phyloP scores from a whole-genome alignment of 371 early-diverging fungal genomes.

The Lichtheimia ramosa region DNA sequence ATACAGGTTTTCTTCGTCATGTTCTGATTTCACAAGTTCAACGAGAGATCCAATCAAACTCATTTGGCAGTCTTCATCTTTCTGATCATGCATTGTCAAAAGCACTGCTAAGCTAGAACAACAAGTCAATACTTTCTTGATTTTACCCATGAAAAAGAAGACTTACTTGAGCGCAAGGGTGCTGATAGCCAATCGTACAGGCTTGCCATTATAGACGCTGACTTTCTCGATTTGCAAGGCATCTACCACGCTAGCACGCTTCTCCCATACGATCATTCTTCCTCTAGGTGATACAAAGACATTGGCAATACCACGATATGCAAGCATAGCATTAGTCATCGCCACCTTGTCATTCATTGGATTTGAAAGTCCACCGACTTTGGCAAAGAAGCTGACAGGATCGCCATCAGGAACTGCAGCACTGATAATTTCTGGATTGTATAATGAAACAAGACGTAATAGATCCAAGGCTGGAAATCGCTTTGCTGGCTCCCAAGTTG shows the following conservation, averaged over 20 bases:
- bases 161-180: constrained; percentile 47
- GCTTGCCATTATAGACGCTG: constrained; percentile 26
- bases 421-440: constrained; percentile 35
- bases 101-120: constrained; percentile 30
- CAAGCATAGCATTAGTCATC: constrained; percentile 73
- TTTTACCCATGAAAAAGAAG: no score
- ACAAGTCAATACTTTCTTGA: neutral
- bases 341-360: constrained; percentile 26
- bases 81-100: constrained; percentile 24
- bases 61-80: constrained; percentile 48
- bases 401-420: constrained; percentile 18
- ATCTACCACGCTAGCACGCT: constrained; percentile 16
- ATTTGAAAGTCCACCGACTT: constrained; percentile 23
- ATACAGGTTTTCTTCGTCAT: constrained; percentile 56
- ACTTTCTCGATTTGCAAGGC: constrained; percentile 30
- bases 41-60: constrained; percentile 42
- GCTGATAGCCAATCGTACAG: constrained; percentile 33
- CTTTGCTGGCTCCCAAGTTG: constrained; percentile 59
- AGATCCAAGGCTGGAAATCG: constrained; percentile 90
- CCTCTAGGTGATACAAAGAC: constrained; percentile 52
- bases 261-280: constrained; percentile 38
- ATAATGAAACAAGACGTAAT: constrained; percentile 67
- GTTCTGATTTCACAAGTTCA: constrained; percentile 48
- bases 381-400: constrained; percentile 32
- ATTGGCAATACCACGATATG: constrained; percentile 64